Conservation (phyloP, 2,329 filamentous ascomycete species). For the Aspergillus sp. region DNA sequence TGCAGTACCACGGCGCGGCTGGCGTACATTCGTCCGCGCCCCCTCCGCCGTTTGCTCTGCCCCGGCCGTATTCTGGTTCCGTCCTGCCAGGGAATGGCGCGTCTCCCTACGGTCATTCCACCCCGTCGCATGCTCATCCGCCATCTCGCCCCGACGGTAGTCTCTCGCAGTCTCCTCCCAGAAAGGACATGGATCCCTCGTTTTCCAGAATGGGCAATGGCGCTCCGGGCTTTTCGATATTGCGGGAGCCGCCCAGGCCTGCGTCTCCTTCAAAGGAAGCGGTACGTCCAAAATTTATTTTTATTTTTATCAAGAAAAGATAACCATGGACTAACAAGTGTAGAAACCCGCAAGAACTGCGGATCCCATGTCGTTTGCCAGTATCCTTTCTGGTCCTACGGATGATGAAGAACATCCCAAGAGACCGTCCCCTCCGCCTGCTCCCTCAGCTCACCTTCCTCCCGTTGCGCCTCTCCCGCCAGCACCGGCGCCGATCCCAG, state of each 20-base stretch:
- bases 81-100: slow-evolving; percentile 29
- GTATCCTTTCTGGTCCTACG: slow-evolving; percentile 76
- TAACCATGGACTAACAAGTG: neutral
- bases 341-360: slow-evolving; percentile 66
- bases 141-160: slow-evolving; percentile 24
- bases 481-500: slow-evolving; percentile 13
- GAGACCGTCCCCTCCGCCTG: slow-evolving; percentile 40
- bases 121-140: slow-evolving; percentile 37
- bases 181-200: slow-evolving; percentile 28
- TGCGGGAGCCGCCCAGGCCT: slow-evolving; percentile 23
- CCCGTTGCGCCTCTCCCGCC: slow-evolving; percentile 16
- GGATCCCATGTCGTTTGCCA: slow-evolving; percentile 93
- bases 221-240: slow-evolving; percentile 21
- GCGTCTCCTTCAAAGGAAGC: slow-evolving; percentile 34
- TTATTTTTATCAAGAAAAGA: neutral
- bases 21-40: slow-evolving; percentile 21
- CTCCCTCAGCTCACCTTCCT: slow-evolving; percentile 5
- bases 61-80: slow-evolving; percentile 28
- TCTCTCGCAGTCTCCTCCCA: slow-evolving; percentile 35
- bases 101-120: slow-evolving; percentile 29
- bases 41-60: slow-evolving; percentile 25
- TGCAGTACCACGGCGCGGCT: no score
- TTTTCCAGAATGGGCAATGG: slow-evolving; percentile 24
- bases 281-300: slow-evolving; percentile 22
- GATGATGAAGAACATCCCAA: slow-evolving; percentile 51